These are phyloP conservation scores for Penicillium capsulatum DNA, from an alignment of 2,329 filamentous ascomycete genomes.

Conservation along the genomic window DNA sequence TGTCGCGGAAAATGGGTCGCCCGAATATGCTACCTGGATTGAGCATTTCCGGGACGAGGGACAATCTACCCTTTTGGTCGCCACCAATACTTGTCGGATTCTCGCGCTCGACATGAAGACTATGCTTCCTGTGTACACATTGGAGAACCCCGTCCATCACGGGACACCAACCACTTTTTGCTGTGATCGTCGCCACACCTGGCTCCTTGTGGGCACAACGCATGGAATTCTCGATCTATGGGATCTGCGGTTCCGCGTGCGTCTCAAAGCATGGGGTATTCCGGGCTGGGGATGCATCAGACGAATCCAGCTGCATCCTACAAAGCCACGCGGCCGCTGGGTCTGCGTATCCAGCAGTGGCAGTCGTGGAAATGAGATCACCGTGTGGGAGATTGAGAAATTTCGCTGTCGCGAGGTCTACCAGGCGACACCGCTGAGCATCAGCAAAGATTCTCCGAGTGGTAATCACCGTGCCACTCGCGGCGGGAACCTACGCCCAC, in stretches of 20 bases:
- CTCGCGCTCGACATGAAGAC: slow-evolving; percentile 80
- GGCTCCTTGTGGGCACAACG: slow-evolving; percentile 85
- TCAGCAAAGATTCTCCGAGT: slow-evolving; percentile 16
- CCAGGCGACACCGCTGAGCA: slow-evolving; percentile 49
- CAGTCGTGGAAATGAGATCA: slow-evolving; percentile 74
- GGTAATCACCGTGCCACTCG: slow-evolving; percentile 50
- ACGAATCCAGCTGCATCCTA: slow-evolving; percentile 72
- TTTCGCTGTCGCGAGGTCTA: slow-evolving; percentile 84
- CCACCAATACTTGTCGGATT: slow-evolving; percentile 80
- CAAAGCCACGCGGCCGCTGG: slow-evolving; percentile 73
- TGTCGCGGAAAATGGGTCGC: slow-evolving; percentile 33
- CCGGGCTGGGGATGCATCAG: slow-evolving; percentile 76
- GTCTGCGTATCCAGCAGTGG: slow-evolving; percentile 87
- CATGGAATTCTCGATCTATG: slow-evolving; percentile 91
- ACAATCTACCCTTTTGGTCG: slow-evolving; percentile 76
- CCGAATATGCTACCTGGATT: slow-evolving; percentile 80
- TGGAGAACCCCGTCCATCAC: slow-evolving; percentile 87
- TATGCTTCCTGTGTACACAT: slow-evolving; percentile 74
- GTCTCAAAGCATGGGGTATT: slow-evolving; percentile 83
- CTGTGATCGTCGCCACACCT: slow-evolving; percentile 78
- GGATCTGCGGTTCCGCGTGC: slow-evolving; percentile 91
- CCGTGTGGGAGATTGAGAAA: slow-evolving; percentile 93
- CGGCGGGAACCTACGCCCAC: slow-evolving; percentile 27
- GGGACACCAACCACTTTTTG: slow-evolving; percentile 89
- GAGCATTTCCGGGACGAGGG: slow-evolving; percentile 84